Conservation (phyloP, 2,329 filamentous ascomycete species). For the Botrytis medusae region DNA sequence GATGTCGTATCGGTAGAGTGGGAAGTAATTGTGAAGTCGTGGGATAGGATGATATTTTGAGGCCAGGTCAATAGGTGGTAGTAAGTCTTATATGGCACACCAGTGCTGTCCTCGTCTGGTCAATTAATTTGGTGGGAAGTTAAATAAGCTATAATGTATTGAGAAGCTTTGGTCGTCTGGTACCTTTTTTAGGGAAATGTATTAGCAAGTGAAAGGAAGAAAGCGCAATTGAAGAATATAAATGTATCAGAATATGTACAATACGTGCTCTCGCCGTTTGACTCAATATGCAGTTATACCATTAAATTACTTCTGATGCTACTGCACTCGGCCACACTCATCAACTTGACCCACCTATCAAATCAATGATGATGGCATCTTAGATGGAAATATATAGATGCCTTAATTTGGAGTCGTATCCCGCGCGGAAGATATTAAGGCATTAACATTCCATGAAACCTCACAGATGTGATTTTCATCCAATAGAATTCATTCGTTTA, state of each 20-base stretch:
- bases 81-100: background rate
- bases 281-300: slow-evolving; percentile 21
- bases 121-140: background rate
- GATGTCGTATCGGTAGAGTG: background rate
- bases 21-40: background rate
- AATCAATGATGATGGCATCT: slow-evolving; percentile 14
- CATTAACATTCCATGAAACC: background rate
- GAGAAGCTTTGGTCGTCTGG: background rate
- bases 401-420: background rate
- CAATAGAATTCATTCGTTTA: slow-evolving; percentile 26
- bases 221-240: background rate
- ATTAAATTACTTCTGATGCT: slow-evolving; percentile 1
- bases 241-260: background rate
- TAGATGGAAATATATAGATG: background rate
- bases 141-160: background rate
- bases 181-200: background rate
- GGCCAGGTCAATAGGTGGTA: background rate
- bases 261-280: slow-evolving; percentile 26
- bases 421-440: background rate
- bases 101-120: background rate
- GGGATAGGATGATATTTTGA: background rate
- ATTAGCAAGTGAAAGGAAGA: background rate
- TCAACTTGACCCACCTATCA: slow-evolving; percentile 6
- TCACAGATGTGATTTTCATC: slow-evolving; percentile 12
- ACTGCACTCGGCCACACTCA: background rate